Base-by-base conservation (phyloP, 257 asterid genomes). In the Gynochthodes officinalis region DNA sequence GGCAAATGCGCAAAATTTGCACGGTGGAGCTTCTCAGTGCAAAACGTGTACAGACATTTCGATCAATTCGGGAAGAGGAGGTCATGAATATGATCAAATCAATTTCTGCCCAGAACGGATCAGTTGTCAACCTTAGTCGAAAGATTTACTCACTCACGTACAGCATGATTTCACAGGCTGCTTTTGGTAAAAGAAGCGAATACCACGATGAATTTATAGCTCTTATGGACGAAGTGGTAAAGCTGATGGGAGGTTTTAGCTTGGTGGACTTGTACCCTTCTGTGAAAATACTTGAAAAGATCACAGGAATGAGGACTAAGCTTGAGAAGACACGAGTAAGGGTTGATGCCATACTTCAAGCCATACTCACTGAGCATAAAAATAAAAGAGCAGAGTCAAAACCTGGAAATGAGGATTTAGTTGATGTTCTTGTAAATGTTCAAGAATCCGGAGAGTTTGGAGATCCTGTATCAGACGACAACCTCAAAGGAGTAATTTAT, bases 51-150 rank as follows among this genome's bases (percentile, higher is more conserved):
- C 60, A 46, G 2, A 2, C 61, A 2, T 67, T 48, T 27, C 23
- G 60, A 21, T 40, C 72, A 9, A 48, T 67, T 28, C 32, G 72
- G 46, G 61, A 48, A 48, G 72, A 67, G 44, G 72, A 33, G 28
- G 59, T 48, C 42, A 27, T 28, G 16, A 67, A 30, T 9, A 28
- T 67, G 72, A 35, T 48, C 23, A 48, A 30, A 37, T 1, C 19
- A 3, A 48, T 67, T 3, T 0, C 39, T 48, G 15, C 28, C 0
- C 14, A 48, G 10, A 40, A 67, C 16, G 72, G 60, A 2, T 67
- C 59, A n/a, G 46, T 28, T 2, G 32, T 67, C 19, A 67, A 67
- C 32, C 10, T 67, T 0, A 67, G 54, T 1, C 55, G 2, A 12
- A 48, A 27, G 43, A 30, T 67, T 28, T 67, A 7, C 3, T 67